Conservation (phyloP, 768 basidiomycete species). For the Polyporus arcularius region DNA sequence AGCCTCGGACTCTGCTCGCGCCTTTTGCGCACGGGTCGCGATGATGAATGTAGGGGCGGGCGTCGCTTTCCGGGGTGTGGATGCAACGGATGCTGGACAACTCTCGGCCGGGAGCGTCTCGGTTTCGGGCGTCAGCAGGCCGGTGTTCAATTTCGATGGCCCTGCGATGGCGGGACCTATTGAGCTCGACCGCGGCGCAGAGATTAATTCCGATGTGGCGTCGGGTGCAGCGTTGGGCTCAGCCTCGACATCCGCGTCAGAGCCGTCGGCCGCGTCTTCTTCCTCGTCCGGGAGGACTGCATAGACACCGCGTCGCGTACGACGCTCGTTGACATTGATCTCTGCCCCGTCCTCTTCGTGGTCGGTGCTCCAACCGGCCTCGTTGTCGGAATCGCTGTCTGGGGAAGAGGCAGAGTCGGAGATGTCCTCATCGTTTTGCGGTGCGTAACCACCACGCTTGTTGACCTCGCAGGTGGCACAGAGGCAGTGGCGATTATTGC, state of each 20-base stretch:
- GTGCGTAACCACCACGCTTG: slow-evolving; percentile 71
- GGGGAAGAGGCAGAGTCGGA: slow-evolving; percentile 35
- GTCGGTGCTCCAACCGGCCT: slow-evolving; percentile 25
- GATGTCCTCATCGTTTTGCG: slow-evolving; percentile 53
- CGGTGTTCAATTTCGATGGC: slow-evolving; percentile 18
- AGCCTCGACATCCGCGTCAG: slow-evolving; percentile 42
- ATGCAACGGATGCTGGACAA: slow-evolving; percentile 3
- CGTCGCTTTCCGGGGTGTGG: slow-evolving; percentile 16
- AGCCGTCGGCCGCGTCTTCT: slow-evolving; percentile 61
- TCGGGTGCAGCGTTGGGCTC: slow-evolving; percentile 51
- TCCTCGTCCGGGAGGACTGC: slow-evolving; percentile 58
- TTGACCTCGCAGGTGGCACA: slow-evolving; percentile 86
- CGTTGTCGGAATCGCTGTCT: slow-evolving; percentile 42
- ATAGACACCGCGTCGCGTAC: slow-evolving; percentile 82
- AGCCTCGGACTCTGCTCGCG: slow-evolving; percentile 32
- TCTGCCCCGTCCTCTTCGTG: slow-evolving; percentile 31
- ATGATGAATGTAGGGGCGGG: slow-evolving; percentile 46
- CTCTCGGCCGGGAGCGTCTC: slow-evolving; percentile 20
- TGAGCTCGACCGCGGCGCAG: slow-evolving; percentile 44
- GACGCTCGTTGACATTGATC: slow-evolving; percentile 74
- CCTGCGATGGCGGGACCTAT: slow-evolving; percentile 10
- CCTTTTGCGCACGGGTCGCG: slow-evolving; percentile 59
- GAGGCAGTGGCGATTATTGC: slow-evolving; percentile 72
- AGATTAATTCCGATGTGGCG: slow-evolving; percentile 48
- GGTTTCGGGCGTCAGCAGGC: slow-evolving; percentile 31